These are phyloP conservation scores for Phyllosticta citriasiana DNA, from an alignment of 2,329 filamentous ascomycete genomes.

Conservation along the genomic window DNA sequence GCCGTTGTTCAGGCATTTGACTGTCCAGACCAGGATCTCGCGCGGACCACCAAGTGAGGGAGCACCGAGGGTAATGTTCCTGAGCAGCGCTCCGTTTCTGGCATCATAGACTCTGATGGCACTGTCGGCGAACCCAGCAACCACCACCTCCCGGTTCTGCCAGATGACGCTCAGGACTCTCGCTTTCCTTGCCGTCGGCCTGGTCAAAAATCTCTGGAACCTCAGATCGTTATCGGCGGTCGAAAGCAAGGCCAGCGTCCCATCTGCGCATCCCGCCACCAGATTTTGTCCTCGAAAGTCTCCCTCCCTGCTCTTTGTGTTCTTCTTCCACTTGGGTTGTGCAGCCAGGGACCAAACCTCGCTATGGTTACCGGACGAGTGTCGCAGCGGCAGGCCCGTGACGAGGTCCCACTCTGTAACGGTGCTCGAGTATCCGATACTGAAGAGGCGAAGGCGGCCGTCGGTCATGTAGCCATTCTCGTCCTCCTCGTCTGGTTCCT, in stretches of 20 bases:
- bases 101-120: slow-evolving; percentile 88
- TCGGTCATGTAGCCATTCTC: slow-evolving; percentile 48
- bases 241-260: slow-evolving; percentile 76
- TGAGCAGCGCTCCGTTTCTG: slow-evolving; percentile 62
- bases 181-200: slow-evolving; percentile 71
- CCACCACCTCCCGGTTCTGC: slow-evolving; percentile 69
- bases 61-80: slow-evolving; percentile 77
- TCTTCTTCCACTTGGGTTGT: slow-evolving; percentile 53
- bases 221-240: slow-evolving; percentile 75
- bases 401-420: slow-evolving; percentile 93
- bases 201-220: slow-evolving; percentile 65
- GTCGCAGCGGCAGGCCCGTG: slow-evolving; percentile 64
- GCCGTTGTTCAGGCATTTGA: slow-evolving; percentile 77
- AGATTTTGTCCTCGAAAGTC: slow-evolving; percentile 45
- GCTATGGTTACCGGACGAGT: slow-evolving; percentile 85
- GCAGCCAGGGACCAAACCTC: slow-evolving; percentile 95
- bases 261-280: slow-evolving; percentile 83
- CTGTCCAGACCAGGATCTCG: slow-evolving; percentile 84
- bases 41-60: slow-evolving; percentile 68
- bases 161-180: slow-evolving; percentile 88
- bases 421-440: slow-evolving; percentile 84
- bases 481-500: slow-evolving; percentile 65
- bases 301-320: slow-evolving; percentile 13
- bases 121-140: slow-evolving; percentile 93
- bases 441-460: slow-evolving; percentile 80